Percentiles rank a stretch among this genome's conserved stretches.
Evolutionary conservation across 352 stramenopile species (phyloP).

Genomic region (Paralagenidium karlingii): DNA sequence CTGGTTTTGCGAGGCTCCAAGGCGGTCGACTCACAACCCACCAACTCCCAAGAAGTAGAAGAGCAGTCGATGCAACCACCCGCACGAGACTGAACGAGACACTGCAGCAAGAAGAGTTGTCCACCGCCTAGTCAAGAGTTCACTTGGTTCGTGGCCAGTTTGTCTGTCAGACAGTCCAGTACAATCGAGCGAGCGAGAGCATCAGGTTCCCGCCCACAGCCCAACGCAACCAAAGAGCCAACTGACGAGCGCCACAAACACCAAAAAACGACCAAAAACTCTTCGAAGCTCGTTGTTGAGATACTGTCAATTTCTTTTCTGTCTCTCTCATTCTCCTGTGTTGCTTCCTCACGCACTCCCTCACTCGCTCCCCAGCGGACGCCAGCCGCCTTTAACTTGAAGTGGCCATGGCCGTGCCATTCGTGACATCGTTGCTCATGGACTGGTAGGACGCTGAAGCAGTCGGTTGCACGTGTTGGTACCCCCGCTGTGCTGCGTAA

Average conservation of each 20-base stretch:
- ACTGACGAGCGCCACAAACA: too few species aligned
- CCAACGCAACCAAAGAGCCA: too few species aligned
- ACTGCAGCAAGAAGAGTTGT: too few species aligned
- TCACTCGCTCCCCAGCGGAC: slow-evolving; percentile 1
- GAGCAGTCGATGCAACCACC: neutral
- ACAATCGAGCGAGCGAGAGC: too few species aligned
- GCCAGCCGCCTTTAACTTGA: slow-evolving; percentile 22
- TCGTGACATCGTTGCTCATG: slow-evolving; percentile 51
- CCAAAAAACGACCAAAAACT: too few species aligned
- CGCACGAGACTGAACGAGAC: too few species aligned
- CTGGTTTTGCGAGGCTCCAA: slow-evolving; percentile 7
- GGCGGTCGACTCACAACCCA: neutral
- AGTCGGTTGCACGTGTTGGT: slow-evolving; percentile 67
- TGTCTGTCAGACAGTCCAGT: too few species aligned
- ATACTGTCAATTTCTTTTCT: slow-evolving; percentile 6
- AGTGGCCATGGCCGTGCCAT: slow-evolving; percentile 64
- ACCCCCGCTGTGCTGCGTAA: slow-evolving; percentile 63
- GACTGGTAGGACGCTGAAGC: slow-evolving; percentile 44
- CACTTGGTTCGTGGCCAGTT: too few species aligned
- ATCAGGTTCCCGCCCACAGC: too few species aligned
- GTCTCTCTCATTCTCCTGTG: neutral
- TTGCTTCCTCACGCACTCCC: neutral
- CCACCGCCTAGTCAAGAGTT: too few species aligned
- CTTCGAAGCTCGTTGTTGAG: too few species aligned
- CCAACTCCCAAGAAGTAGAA: neutral